Evolutionary conservation across 2,329 filamentous ascomycete genomes (phyloP), one percentile per base, ranked within the genome.

Genomic region (Fusarium temperatum): DNA sequence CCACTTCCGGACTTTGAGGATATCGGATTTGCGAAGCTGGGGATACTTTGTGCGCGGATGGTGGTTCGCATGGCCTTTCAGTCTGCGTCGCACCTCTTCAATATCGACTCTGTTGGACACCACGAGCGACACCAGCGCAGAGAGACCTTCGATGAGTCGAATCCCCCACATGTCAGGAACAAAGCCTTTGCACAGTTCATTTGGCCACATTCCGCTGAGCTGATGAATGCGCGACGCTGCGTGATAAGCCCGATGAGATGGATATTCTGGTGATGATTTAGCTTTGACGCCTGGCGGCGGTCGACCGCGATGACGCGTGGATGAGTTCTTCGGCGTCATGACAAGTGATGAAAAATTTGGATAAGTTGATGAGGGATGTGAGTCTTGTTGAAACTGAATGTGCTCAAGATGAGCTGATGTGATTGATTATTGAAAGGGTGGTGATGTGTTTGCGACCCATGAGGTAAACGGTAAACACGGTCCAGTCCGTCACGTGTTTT

Each of bases 381-480:
- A 57, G 30, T 17, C 9, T 57, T 4, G 7, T 15, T 35, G 39
- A 47, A 15, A 24, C 30, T 13, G 30, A 17, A 35, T 28, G 30
- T 36, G 30, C 30, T n/a, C 35, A 28, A 48, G 18, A 48, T n/a
- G 41, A 36, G 30, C 41, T 28, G 30, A 36, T 26, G 55, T 48
- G 55, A 48, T 48, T 58, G 55, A 58, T 32, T 26, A 28, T 28
- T 18, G 28, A 28, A 32, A 58, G 55, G 41, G 55, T 44, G 42
- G 48, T 61, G 48, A 62, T 62, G 48, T 62, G 58, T 56, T 61
- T 41, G 57, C 38, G 58, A 62, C 18, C 13, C 39, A 28, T 58
- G 30, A 56, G 50, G 50, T 57, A 62, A 57, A 62, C 30, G 50
- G 50, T 62, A 44, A 57, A 62, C 51, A 62, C 38, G 38, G 28